phyloP scores from a whole-genome alignment of 1,139 yeast species.

The Petasospora fabianii region DNA sequence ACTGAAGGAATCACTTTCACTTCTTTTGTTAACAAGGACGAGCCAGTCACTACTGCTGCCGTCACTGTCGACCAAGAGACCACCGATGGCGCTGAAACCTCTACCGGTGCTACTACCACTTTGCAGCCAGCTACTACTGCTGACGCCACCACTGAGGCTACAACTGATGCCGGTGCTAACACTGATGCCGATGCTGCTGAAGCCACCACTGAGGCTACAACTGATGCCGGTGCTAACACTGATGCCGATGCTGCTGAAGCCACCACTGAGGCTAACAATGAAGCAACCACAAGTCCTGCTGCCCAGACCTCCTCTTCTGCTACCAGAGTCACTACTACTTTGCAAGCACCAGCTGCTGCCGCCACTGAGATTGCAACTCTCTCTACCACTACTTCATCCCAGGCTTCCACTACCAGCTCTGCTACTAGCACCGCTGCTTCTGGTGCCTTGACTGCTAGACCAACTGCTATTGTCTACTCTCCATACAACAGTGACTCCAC shows the following conservation, averaged over 20 bases:
- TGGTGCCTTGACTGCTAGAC: slow-evolving; percentile 34
- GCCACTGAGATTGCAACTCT: slow-evolving; percentile 14
- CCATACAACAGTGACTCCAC: slow-evolving; percentile 69
- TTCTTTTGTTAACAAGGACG: slow-evolving; percentile 23
- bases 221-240: slow-evolving; percentile 10
- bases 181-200: slow-evolving; percentile 14
- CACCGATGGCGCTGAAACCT: slow-evolving; percentile 8
- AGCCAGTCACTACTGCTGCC: slow-evolving; percentile 23
- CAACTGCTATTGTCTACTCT: slow-evolving; percentile 67
- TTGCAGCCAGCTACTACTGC: slow-evolving; percentile 16
- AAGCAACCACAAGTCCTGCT: slow-evolving; percentile 11
- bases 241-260: slow-evolving; percentile 4
- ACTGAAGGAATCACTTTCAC: slow-evolving; percentile 32
- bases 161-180: slow-evolving; percentile 15
- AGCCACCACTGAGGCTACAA: slow-evolving; percentile 12
- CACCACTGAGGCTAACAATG: slow-evolving; percentile 2
- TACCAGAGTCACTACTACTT: slow-evolving; percentile 13
- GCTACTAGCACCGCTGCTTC: slow-evolving; percentile 22
- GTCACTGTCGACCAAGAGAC: slow-evolving; percentile 25
- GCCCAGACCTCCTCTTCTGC: slow-evolving; percentile 15
- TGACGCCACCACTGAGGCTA: slow-evolving; percentile 2
- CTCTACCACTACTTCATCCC: slow-evolving; percentile 11
- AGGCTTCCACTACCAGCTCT: slow-evolving; percentile 8
- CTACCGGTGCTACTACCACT: slow-evolving; percentile 13
- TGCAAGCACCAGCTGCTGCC: slow-evolving; percentile 18